phyloP scores from a whole-genome alignment of 768 basidiomycete genomes.

The Leccinum olivaceopallidum region DNA sequence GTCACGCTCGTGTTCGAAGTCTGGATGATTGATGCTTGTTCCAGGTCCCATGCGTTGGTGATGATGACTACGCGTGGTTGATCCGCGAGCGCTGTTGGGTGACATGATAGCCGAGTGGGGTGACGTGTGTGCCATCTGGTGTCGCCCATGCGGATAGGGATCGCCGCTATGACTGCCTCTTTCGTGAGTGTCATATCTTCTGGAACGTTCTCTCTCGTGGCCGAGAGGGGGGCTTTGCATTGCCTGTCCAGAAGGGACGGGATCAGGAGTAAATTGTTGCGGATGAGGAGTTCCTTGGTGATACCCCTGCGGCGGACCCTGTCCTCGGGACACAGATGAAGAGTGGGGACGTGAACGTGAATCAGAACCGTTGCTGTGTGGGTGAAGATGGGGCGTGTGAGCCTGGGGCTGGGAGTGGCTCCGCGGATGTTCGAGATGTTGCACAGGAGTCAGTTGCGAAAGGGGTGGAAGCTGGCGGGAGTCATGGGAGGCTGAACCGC shows the following conservation, averaged over 20 bases:
- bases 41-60: slow-evolving; percentile 71
- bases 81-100: slow-evolving; percentile 37
- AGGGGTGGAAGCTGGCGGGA: slow-evolving; percentile 51
- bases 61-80: slow-evolving; percentile 49
- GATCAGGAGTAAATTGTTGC: slow-evolving; percentile 49
- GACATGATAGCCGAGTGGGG: slow-evolving; percentile 36
- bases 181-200: slow-evolving; percentile 52
- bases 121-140: slow-evolving; percentile 33
- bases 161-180: slow-evolving; percentile 35
- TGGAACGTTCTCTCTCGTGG: slow-evolving; percentile 43
- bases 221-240: slow-evolving; percentile 51
- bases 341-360: slow-evolving; percentile 52
- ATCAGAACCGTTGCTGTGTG: slow-evolving; percentile 41
- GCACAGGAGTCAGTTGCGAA: slow-evolving; percentile 46
- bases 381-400: slow-evolving; percentile 44
- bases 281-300: slow-evolving; percentile 41
- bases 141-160: slow-evolving; percentile 34
- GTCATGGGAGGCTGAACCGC: slow-evolving; percentile 45
- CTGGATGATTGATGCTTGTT: slow-evolving; percentile 48
- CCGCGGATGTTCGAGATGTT: slow-evolving; percentile 38
- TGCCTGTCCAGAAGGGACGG: slow-evolving; percentile 43
- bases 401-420: slow-evolving; percentile 36
- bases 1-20: slow-evolving; percentile 39
- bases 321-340: slow-evolving; percentile 52
- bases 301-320: slow-evolving; percentile 32